Percentiles rank a stretch among this genome's conserved stretches.
Conservation (phyloP, 495 filamentous ascomycete genomes). For the Penicillium lagena region DNA sequence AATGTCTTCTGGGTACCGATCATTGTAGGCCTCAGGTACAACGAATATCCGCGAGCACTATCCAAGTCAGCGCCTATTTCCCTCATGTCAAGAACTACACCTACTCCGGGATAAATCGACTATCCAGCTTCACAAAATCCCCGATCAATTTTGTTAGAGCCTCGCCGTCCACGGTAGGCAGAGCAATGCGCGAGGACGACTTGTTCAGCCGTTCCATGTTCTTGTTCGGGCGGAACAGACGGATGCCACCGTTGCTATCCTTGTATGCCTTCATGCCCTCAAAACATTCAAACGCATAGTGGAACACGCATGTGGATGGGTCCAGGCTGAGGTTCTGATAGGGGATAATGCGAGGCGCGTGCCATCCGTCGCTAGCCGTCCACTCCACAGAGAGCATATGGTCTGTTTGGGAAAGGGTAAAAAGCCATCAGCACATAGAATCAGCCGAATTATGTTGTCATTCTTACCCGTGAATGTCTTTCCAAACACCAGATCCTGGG, state of each 20-base stretch:
- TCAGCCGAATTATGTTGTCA: not conserved
- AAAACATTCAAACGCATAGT: slow-evolving; percentile 96
- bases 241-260: slow-evolving; percentile 63
- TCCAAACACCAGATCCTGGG: slow-evolving; percentile 81
- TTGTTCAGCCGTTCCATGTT: slow-evolving; percentile 94
- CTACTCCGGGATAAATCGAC: slow-evolving; percentile 77
- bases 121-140: slow-evolving; percentile 70
- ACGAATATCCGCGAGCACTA: slow-evolving; percentile 71
- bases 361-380: slow-evolving; percentile 77
- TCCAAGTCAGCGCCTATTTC: slow-evolving; percentile 6
- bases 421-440: slow-evolving; percentile 12
- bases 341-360: slow-evolving; percentile 70
- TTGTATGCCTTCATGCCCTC: slow-evolving; percentile 99
- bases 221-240: slow-evolving; percentile 90
- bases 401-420: slow-evolving; percentile 44
- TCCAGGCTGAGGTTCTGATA: slow-evolving; percentile 97
- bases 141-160: slow-evolving; percentile 74
- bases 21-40: slow-evolving; percentile 93
- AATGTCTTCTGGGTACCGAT: slow-evolving; percentile 94
- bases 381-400: slow-evolving; percentile 97
- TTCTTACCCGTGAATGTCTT: slow-evolving; percentile 73
- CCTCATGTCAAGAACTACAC: slow-evolving; percentile 7
- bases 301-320: slow-evolving; percentile 93
- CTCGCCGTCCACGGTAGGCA: slow-evolving; percentile 71
- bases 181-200: slow-evolving; percentile 80